A percentile compares a stretch with the other conserved stretches of the same genome.
Evolutionary conservation across 805 yeast genomes (phyloP).

Genomic region (Yarrowia porcina): DNA sequence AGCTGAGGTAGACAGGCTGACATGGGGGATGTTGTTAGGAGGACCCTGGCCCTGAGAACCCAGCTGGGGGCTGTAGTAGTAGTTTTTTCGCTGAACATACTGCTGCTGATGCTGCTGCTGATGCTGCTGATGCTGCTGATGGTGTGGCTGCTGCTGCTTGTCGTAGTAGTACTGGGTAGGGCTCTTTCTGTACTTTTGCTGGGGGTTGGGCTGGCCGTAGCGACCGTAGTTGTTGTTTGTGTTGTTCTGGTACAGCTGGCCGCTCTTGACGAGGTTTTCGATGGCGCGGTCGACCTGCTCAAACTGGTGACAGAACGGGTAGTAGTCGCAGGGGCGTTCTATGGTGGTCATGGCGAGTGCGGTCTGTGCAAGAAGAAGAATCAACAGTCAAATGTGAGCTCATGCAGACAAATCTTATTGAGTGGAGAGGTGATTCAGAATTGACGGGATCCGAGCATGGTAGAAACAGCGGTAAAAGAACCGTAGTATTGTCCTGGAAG

Average conservation of each 20-base stretch:
- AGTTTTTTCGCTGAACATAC: not conserved
- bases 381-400: not conserved
- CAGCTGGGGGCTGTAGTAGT: conserved; percentile 19
- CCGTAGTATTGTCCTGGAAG: too few relatives aligned
- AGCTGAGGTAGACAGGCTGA: not conserved
- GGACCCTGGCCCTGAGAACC: not conserved
- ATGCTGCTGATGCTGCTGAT: not conserved
- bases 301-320: conserved; percentile 24
- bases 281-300: conserved; percentile 24
- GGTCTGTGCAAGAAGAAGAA: not conserved
- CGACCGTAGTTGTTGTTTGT: conserved; percentile 6
- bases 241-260: conserved; percentile 13
- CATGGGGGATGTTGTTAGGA: not conserved
- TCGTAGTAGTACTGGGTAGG: conserved; percentile 20
- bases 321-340: conserved; percentile 22
- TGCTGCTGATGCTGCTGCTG: conserved; percentile 16
- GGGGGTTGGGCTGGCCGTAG: conserved; percentile 1
- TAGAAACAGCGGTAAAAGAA: too few relatives aligned
- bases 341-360: conserved; percentile 6
- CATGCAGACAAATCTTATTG: conserved; percentile 16
- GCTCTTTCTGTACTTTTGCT: not conserved
- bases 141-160: not conserved
- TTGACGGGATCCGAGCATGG: too few relatives aligned
- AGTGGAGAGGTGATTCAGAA: not conserved
- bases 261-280: conserved; percentile 22